A percentile compares a stretch with the other conserved stretches of the same genome.
phyloP scores from a whole-genome alignment of 192 early-diverging fungal species.

The Podila clonocystis region DNA sequence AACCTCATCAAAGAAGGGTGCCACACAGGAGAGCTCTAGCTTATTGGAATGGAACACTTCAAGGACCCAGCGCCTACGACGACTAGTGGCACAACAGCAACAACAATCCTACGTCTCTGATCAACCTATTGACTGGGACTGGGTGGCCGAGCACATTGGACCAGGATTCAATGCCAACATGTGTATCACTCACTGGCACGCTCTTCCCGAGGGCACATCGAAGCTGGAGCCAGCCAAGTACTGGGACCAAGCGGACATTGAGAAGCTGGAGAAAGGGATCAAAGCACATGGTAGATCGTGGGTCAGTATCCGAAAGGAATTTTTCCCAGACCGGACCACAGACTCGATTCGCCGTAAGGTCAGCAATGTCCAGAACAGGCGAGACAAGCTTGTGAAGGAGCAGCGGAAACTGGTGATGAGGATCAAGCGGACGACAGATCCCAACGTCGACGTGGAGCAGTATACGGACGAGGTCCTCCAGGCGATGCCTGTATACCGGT shows the following conservation, averaged over 20 bases:
- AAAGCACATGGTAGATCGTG: conserved; percentile 11
- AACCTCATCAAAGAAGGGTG: background rate
- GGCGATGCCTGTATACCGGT: background rate
- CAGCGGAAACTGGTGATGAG: background rate
- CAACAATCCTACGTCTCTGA: conserved; percentile 8
- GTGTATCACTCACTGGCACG: conserved; percentile 37
- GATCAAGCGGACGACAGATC: background rate
- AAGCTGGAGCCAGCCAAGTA: background rate
- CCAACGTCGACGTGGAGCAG: background rate
- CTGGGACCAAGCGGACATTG: conserved; percentile 19
- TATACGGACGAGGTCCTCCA: background rate
- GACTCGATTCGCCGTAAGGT: conserved; percentile 44
- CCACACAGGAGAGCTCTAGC: background rate
- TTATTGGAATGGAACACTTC: conserved; percentile 6
- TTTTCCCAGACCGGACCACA: conserved; percentile 12
- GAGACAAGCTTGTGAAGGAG: conserved; percentile 2
- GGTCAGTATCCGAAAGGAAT: conserved; percentile 15
- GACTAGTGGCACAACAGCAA: conserved; percentile 32
- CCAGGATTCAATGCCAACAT: conserved; percentile 23
- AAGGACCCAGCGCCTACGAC: conserved; percentile 4
- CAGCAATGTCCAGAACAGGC: conserved; percentile 23
- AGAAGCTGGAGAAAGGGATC: conserved; percentile 10
- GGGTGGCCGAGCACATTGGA: conserved; percentile 47
- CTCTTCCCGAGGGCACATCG: background rate
- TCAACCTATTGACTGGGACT: conserved; percentile 23